Evolutionary conservation across 2,329 filamentous ascomycete genomes (phyloP), one percentile per base, ranked within the genome.

Genomic region (Cladosporium colombiae): DNA sequence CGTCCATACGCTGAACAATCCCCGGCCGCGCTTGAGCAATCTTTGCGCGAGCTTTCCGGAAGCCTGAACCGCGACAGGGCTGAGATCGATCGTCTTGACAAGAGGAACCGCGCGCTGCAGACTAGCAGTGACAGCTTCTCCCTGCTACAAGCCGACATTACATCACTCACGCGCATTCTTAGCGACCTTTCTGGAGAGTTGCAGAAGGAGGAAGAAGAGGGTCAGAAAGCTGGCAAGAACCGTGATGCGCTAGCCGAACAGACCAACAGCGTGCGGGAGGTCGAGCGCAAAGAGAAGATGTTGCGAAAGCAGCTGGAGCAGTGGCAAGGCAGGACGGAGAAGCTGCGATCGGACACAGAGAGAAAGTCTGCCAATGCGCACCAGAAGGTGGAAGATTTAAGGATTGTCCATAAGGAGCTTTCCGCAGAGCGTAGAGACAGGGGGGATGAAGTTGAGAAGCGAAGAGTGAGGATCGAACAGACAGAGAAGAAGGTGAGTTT

Each of bases 401-500:
- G 91, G 64, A 87, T 85, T 4, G 86, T 93, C 56, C 94, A 99
- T 78, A 88, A 88, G 74, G 88, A 88, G 75, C 82, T 98, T 67
- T 91, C 90, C 0, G 91, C 94, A 74, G 94, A 99, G 82, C 85
- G 93, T 68, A 86, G 86, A 1, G 92, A 95, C 64, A 96, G 96
- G 80, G 89, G 90, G 37, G 89, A 92, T 66, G 94, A 98, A 75
- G 96, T 98, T 81, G 95, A 99, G 82, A 88, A 91, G 75, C 85
- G 93, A 73, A 88, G 91, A 71, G 92, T 97, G n/a, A 85, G 93
- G 67, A 98, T 99, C 69, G 95, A 99, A 80, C 93, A 97, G 82
- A 97, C 92, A 10, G 94, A 98, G 85, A 98, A 98, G 82, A 98
- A 98, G 91, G 93, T 93, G 82, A 72, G 82, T 75, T 31, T 35